Evolutionary conservation across 2,329 filamentous ascomycete species (phyloP).

Genomic region (Apiospora marii): DNA sequence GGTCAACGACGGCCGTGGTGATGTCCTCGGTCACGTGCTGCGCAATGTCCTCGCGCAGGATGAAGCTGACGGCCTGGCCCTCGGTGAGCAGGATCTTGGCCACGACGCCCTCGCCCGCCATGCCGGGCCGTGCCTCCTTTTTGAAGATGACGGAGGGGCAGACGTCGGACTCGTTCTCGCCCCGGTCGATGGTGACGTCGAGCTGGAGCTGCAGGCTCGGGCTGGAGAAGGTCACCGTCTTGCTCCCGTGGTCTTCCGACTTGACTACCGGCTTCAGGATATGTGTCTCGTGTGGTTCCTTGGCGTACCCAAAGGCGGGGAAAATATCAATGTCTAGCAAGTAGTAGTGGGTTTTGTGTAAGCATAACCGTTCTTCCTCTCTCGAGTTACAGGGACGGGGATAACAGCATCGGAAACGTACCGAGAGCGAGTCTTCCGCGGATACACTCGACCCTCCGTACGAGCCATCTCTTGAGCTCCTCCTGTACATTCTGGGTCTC

Average conservation of each 20-base stretch:
- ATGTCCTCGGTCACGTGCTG: conserved; percentile 66
- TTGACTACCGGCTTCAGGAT: conserved; percentile 56
- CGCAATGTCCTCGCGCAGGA: conserved; percentile 69
- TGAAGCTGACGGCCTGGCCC: conserved; percentile 73
- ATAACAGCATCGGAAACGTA: conserved; percentile 36
- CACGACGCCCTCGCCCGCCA: conserved; percentile 69
- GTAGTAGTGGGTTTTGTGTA: background rate
- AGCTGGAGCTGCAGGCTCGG: conserved; percentile 68
- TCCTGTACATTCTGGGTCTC: conserved; percentile 63
- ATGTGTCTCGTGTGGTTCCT: conserved; percentile 66
- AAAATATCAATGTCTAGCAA: conserved; percentile 70
- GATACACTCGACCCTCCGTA: conserved; percentile 76
- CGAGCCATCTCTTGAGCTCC: conserved; percentile 74
- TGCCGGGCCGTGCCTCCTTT: conserved; percentile 58
- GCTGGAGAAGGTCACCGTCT: conserved; percentile 70
- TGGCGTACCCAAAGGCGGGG: conserved; percentile 76
- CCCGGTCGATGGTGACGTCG: conserved; percentile 70
- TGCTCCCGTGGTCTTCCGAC: conserved; percentile 54
- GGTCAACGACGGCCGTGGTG: conserved; percentile 64
- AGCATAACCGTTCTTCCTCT: background rate
- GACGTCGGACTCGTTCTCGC: conserved; percentile 53
- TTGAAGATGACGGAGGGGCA: conserved; percentile 64
- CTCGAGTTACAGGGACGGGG: background rate
- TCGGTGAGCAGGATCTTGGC: conserved; percentile 67
- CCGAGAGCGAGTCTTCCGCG: conserved; percentile 70